phyloP scores from a whole-genome alignment of 345 rosid genomes.

The Nasturtium officinale region DNA sequence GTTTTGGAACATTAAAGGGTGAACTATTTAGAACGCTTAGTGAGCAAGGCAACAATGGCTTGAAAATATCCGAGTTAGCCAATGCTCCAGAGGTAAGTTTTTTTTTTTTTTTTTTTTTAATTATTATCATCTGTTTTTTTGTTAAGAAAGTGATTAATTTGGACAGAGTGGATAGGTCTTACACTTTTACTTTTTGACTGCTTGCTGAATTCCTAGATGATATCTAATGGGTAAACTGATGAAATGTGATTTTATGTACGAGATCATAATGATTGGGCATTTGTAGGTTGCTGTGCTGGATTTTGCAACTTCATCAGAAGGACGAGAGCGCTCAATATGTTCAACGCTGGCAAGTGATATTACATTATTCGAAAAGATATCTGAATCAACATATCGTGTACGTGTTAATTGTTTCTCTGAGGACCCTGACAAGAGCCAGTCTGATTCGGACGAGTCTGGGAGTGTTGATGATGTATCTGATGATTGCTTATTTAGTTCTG shows the following conservation, averaged over 20 bases:
- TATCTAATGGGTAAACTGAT: conserved; percentile 12
- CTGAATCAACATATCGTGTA: conserved; percentile 75
- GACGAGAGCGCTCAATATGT: conserved; percentile 65
- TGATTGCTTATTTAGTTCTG: conserved; percentile 52
- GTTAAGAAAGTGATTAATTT: conserved; percentile 19
- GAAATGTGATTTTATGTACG: neutral
- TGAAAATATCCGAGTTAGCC: conserved; percentile 72
- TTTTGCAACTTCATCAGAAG: conserved; percentile 59
- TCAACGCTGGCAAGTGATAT: conserved; percentile 95
- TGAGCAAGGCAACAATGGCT: conserved; percentile 73
- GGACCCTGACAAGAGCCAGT: conserved; percentile 53
- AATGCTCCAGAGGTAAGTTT: conserved; percentile 56
- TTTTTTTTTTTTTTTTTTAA: neutral
- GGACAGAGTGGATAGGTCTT: neutral
- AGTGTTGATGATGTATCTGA: conserved; percentile 77
- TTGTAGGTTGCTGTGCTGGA: conserved; percentile 72
- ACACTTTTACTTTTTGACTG: neutral
- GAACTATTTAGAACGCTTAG: conserved; percentile 70
- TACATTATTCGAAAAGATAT: conserved; percentile 87
- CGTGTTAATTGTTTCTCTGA: conserved; percentile 58
- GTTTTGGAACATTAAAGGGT: conserved; percentile 75
- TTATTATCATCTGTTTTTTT: conserved; percentile 8
- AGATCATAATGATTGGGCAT: conserved; percentile 22
- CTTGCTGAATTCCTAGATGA: conserved; percentile 13
- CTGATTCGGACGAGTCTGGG: conserved; percentile 78